A percentile compares a stretch with the other conserved stretches of the same genome.
phyloP scores from a whole-genome alignment of 2,329 filamentous ascomycete genomes.

The Hymenoscyphus fructigenus region DNA sequence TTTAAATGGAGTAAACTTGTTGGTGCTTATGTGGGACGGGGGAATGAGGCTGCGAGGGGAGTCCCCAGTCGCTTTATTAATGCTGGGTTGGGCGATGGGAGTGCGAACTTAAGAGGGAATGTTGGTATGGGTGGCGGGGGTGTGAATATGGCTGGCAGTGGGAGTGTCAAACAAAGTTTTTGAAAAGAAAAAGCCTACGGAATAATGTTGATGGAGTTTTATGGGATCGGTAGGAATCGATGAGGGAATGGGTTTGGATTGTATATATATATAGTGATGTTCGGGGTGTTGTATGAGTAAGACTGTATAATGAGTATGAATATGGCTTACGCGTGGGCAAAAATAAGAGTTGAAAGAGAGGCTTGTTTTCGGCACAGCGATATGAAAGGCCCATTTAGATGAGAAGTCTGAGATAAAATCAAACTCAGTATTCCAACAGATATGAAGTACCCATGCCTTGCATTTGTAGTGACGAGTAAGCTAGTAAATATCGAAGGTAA shows the following conservation, averaged over 20 bases:
- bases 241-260: background rate
- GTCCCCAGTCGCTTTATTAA: too few species aligned
- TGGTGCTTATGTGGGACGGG: slow-evolving; percentile 78
- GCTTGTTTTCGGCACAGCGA: too few species aligned
- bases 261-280: background rate
- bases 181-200: too few species aligned
- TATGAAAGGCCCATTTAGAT: too few species aligned
- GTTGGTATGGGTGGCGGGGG: background rate
- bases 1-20: slow-evolving; percentile 81
- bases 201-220: background rate
- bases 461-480: too few species aligned
- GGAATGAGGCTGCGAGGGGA: slow-evolving; percentile 63
- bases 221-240: too few species aligned
- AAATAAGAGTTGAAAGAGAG: background rate
- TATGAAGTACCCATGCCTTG: too few species aligned
- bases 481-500: too few species aligned
- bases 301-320: background rate
- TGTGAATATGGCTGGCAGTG: background rate
- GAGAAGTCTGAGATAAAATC: too few species aligned
- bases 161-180: too few species aligned
- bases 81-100: too few species aligned
- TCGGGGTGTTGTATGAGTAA: background rate
- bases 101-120: background rate
- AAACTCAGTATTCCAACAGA: too few species aligned
- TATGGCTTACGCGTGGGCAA: background rate